phyloP scores from a whole-genome alignment of 73 alveolate species.

The Tetrahymena borealis region DNA sequence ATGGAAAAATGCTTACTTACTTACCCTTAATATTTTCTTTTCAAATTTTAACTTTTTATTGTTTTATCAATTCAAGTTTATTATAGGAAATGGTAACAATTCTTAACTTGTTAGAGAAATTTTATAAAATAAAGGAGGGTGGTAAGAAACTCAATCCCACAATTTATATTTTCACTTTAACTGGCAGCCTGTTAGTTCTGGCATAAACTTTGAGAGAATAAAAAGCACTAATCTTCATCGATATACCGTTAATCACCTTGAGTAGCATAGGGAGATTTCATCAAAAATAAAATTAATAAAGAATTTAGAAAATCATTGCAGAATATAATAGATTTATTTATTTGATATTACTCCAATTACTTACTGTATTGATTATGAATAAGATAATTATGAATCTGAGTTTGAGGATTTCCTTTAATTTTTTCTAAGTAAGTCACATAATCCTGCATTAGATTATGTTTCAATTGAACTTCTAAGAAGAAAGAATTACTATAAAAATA shows the following conservation, averaged over 20 bases:
- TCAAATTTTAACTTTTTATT: too few species aligned
- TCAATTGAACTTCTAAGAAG: not conserved
- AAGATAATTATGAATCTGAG: not conserved
- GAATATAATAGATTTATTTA: not conserved
- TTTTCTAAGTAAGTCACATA: not conserved
- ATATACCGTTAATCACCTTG: not conserved
- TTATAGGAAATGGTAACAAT: not conserved
- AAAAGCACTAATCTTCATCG: not conserved
- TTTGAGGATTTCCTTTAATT: not conserved
- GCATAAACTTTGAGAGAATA: not conserved
- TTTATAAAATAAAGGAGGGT: not conserved
- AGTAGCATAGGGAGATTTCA: not conserved
- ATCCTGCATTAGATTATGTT: not conserved
- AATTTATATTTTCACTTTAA: not conserved
- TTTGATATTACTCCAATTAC: not conserved
- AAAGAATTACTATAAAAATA: not conserved
- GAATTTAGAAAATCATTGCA: not conserved
- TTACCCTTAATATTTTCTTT: too few species aligned
- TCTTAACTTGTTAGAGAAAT: not conserved
- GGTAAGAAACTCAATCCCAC: not conserved
- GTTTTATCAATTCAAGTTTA: too few species aligned
- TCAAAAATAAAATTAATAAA: not conserved
- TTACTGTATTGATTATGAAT: not conserved
- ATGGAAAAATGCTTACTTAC: too few species aligned
- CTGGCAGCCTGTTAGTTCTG: not conserved